Percentiles rank a stretch among this genome's conserved stretches.
These are phyloP conservation scores for Mallotus nudiflorus DNA, from an alignment of 345 rosid genomes.

Conservation along the genomic window DNA sequence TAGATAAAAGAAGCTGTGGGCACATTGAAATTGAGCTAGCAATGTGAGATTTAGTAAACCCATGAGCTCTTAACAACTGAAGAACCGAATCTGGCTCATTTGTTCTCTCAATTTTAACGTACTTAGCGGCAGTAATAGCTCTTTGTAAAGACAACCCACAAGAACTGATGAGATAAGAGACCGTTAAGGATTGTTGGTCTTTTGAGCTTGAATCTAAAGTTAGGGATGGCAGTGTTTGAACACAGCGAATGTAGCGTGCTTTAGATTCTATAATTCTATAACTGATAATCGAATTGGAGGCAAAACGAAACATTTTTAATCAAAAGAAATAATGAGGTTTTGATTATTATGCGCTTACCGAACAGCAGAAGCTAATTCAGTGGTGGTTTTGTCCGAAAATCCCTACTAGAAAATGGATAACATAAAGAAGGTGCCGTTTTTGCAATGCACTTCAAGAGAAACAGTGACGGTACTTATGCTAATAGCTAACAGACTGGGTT, in stretches of 20 bases:
- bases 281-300: not conserved
- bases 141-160: slow-evolving; percentile 33
- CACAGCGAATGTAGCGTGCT: not conserved
- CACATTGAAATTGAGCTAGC: slow-evolving; percentile 15
- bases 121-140: slow-evolving; percentile 20
- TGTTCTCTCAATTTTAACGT: slow-evolving; percentile 8
- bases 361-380: not conserved
- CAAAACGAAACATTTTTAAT: slow-evolving; percentile 11
- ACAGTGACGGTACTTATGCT: no score
- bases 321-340: not conserved
- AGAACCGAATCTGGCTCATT: slow-evolving; percentile 25
- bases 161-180: slow-evolving; percentile 23
- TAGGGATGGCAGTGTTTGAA: not conserved
- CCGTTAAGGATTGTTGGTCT: slow-evolving; percentile 9
- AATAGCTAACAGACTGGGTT: no score
- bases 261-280: not conserved
- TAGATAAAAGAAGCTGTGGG: slow-evolving; percentile 15
- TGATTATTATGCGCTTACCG: slow-evolving; percentile 1
- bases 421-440: no score
- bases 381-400: not conserved
- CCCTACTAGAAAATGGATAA: not conserved
- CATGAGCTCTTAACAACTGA: slow-evolving; percentile 23
- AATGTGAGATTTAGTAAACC: slow-evolving; percentile 23
- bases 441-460: no score
- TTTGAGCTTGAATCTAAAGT: not conserved